phyloP scores from a whole-genome alignment of 352 stramenopile genomes.

The Pythium periplocum region DNA sequence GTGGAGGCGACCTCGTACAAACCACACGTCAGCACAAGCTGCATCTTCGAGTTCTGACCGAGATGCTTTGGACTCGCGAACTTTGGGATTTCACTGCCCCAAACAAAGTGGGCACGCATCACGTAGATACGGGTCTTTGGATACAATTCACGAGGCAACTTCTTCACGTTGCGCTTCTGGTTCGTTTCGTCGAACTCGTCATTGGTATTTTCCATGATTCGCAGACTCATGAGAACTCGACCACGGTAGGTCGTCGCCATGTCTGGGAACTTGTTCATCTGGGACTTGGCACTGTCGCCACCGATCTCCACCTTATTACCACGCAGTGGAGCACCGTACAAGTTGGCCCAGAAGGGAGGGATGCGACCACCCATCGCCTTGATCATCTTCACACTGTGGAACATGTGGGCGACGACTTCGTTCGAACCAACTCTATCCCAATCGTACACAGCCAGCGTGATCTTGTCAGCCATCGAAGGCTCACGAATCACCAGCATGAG shows the following conservation, averaged over 20 bases:
- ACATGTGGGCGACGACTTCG: slow-evolving; percentile 67
- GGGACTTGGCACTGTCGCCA: slow-evolving; percentile 41
- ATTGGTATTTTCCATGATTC: slow-evolving; percentile 63
- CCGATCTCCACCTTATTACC: slow-evolving; percentile 53
- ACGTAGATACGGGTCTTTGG: slow-evolving; percentile 55
- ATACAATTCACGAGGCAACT: slow-evolving; percentile 52
- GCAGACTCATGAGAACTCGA: slow-evolving; percentile 69
- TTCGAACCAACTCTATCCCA: slow-evolving; percentile 75
- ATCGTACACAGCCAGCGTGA: slow-evolving; percentile 66
- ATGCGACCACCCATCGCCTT: slow-evolving; percentile 57
- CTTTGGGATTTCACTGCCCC: slow-evolving; percentile 66
- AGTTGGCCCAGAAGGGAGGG: slow-evolving; percentile 63
- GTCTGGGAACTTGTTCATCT: slow-evolving; percentile 85
- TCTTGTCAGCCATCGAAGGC: slow-evolving; percentile 74
- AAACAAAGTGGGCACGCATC: slow-evolving; percentile 72
- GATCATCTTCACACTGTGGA: slow-evolving; percentile 66
- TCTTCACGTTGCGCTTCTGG: slow-evolving; percentile 81
- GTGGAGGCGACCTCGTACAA: slow-evolving; percentile 56
- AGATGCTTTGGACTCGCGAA: slow-evolving; percentile 66
- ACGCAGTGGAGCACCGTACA: slow-evolving; percentile 68
- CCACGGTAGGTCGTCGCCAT: slow-evolving; percentile 81
- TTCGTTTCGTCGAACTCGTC: slow-evolving; percentile 75
- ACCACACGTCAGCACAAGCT: slow-evolving; percentile 61
- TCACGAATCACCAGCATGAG: slow-evolving; percentile 73
- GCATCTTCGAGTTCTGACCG: slow-evolving; percentile 76